Conservation (phyloP, 2,329 filamentous ascomycete genomes). For the Orbilia quercus region DNA sequence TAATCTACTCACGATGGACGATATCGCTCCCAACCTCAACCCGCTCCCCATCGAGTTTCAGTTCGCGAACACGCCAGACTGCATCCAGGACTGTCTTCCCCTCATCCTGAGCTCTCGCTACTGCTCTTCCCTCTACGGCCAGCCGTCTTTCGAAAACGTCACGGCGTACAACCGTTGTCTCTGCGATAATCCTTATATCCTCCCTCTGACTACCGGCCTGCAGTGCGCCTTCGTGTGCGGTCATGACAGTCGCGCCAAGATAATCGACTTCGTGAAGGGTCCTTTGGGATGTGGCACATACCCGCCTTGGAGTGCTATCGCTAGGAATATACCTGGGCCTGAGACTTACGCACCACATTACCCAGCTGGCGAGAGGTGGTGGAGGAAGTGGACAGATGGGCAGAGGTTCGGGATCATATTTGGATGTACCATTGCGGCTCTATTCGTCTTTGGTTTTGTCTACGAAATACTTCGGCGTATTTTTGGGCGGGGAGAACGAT, state of each 20-base stretch:
- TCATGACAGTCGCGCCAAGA: conserved; percentile 26
- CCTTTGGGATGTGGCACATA: conserved; percentile 37
- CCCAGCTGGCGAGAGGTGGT: conserved; percentile 36
- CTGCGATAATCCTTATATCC: conserved; percentile 51
- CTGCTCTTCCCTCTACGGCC: conserved; percentile 28
- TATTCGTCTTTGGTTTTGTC: conserved; percentile 18
- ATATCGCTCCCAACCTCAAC: conserved; percentile 19
- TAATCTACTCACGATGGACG: background rate
- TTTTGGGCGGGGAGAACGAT: background rate
- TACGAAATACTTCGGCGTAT: conserved; percentile 5
- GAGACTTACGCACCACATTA: conserved; percentile 43
- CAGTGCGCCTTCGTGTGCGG: conserved; percentile 54
- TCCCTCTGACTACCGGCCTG: conserved; percentile 37
- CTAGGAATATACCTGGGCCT: conserved; percentile 19
- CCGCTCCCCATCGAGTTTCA: conserved; percentile 43
- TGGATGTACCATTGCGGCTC: conserved; percentile 12
- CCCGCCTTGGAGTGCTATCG: conserved; percentile 24
- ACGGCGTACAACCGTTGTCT: conserved; percentile 38
- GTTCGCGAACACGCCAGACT: conserved; percentile 25
- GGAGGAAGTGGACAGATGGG: conserved; percentile 41
- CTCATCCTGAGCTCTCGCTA: conserved; percentile 47
- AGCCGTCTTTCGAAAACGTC: conserved; percentile 17
- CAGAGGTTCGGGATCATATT: conserved; percentile 50
- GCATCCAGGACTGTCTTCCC: conserved; percentile 47
- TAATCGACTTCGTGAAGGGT: conserved; percentile 38